Conservation (phyloP, 768 basidiomycete species). For the Leccinum fibrillosum region DNA sequence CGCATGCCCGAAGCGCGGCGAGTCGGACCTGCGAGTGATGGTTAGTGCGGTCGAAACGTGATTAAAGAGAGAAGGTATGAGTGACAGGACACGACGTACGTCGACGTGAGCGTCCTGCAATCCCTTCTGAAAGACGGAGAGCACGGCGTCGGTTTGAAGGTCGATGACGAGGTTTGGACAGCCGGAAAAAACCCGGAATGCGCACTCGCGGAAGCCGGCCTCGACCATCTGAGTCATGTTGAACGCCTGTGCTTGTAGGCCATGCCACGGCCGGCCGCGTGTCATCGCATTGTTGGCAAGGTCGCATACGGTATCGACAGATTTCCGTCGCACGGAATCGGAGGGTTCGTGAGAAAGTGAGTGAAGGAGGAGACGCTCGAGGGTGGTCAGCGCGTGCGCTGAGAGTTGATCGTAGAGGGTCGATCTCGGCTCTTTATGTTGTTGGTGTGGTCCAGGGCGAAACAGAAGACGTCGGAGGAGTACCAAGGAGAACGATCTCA, state of each 20-base stretch:
- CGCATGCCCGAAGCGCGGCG: conserved; percentile 67
- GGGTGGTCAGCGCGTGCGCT: conserved; percentile 56
- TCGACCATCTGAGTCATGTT: conserved; percentile 47
- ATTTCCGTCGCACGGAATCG: conserved; percentile 59
- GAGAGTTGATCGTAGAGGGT: conserved; percentile 79
- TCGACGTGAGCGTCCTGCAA: conserved; percentile 65
- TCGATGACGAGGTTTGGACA: conserved; percentile 77
- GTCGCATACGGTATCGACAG: conserved; percentile 74
- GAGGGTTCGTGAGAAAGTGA: conserved; percentile 61
- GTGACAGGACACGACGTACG: conserved; percentile 35
- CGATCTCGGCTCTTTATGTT: conserved; percentile 38
- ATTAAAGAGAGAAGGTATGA: neutral
- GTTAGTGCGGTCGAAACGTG: neutral
- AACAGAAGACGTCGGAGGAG: conserved; percentile 78
- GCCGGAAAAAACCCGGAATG: conserved; percentile 69
- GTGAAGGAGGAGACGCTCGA: conserved; percentile 71
- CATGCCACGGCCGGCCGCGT: conserved; percentile 79
- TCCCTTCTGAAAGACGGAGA: conserved; percentile 64
- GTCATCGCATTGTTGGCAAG: conserved; percentile 72
- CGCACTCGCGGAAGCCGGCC: conserved; percentile 50
- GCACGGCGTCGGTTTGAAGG: conserved; percentile 66
- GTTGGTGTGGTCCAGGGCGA: conserved; percentile 45
- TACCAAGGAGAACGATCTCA: conserved; percentile 83
- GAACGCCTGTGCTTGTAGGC: conserved; percentile 69
- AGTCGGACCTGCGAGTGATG: conserved; percentile 54